These are phyloP conservation scores for Prunus yedoensis DNA, from an alignment of 331 rosid genomes.

Conservation along the genomic window DNA sequence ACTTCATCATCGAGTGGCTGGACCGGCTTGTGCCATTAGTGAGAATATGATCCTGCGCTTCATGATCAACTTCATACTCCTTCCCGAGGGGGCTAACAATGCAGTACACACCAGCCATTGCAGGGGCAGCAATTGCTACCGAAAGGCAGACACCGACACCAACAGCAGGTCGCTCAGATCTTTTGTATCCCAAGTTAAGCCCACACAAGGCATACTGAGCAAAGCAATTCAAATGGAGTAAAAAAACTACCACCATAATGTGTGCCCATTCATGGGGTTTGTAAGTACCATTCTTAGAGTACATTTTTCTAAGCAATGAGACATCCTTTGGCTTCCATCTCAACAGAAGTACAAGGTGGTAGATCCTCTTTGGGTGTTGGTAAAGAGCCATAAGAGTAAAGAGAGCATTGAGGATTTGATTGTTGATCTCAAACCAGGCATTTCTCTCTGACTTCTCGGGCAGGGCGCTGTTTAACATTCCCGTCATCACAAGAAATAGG, in stretches of 20 bases:
- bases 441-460: slow-evolving; percentile 42
- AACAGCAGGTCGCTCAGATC: slow-evolving; percentile 41
- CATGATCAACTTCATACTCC: slow-evolving; percentile 41
- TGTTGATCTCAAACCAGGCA: slow-evolving; percentile 60
- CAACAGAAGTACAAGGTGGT: slow-evolving; percentile 48
- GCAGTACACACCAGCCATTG: slow-evolving; percentile 46
- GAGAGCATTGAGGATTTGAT: slow-evolving; percentile 64
- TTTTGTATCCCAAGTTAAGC: slow-evolving; percentile 52
- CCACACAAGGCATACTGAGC: slow-evolving; percentile 59
- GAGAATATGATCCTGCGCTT: slow-evolving; percentile 30
- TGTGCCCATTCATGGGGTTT: slow-evolving; percentile 54
- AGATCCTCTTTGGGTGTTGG: slow-evolving; percentile 55
- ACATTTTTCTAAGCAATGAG: slow-evolving; percentile 33
- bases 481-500: slow-evolving; percentile 65
- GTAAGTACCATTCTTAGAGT: slow-evolving; percentile 52
- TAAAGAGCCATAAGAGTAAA: slow-evolving; percentile 68
- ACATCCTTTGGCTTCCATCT: slow-evolving; percentile 56
- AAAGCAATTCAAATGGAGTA: slow-evolving; percentile 64
- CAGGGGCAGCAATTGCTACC: slow-evolving; percentile 53
- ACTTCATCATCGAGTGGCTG: not conserved
- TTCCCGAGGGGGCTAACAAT: slow-evolving; percentile 58
- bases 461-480: slow-evolving; percentile 49
- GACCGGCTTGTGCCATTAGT: not conserved
- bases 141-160: slow-evolving; percentile 48
- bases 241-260: slow-evolving; percentile 46